Conservation (phyloP, 75 land plant genomes). For the Pinus taeda region DNA sequence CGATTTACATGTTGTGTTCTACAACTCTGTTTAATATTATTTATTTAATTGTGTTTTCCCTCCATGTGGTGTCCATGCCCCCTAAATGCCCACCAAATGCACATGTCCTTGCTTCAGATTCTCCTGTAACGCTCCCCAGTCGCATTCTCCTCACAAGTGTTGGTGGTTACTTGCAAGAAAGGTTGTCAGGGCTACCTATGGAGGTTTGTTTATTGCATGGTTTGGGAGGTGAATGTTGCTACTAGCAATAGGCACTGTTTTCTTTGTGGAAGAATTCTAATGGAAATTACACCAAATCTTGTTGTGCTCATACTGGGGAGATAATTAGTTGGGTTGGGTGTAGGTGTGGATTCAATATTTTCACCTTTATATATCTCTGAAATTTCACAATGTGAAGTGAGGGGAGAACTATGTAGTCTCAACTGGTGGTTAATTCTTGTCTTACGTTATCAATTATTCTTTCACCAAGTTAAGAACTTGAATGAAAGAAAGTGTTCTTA, state of each 20-base stretch:
- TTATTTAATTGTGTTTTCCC: too few species aligned
- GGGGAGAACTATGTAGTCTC: constrained; percentile 76
- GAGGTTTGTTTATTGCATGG: constrained; percentile 65
- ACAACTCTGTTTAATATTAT: too few species aligned
- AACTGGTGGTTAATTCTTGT: constrained; percentile 74
- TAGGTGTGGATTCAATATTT: constrained; percentile 88
- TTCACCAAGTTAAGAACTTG: constrained; percentile 82
- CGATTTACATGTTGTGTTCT: too few species aligned
- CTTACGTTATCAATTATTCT: constrained; percentile 71
- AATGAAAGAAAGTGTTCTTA: too few species aligned
- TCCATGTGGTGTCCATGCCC: too few species aligned
- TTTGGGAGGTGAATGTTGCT: constrained; percentile 46
- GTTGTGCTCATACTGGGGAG: constrained; percentile 48
- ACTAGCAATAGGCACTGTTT: constrained; percentile 53
- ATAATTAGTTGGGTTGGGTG: constrained; percentile 68
- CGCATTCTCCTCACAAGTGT: too few species aligned
- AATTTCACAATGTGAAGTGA: constrained; percentile 62
- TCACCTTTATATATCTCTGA: too few species aligned
- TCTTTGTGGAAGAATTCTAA: constrained; percentile 59
- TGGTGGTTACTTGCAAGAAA: constrained; percentile 91
- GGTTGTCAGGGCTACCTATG: constrained; percentile 80
- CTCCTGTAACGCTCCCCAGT: too few species aligned
- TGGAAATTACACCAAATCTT: constrained; percentile 61
- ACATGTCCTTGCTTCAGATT: too few species aligned
- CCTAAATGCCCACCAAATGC: too few species aligned